Evolutionary conservation across 495 filamentous ascomycete genomes (phyloP).

Genomic region (Extremus antarcticus): DNA sequence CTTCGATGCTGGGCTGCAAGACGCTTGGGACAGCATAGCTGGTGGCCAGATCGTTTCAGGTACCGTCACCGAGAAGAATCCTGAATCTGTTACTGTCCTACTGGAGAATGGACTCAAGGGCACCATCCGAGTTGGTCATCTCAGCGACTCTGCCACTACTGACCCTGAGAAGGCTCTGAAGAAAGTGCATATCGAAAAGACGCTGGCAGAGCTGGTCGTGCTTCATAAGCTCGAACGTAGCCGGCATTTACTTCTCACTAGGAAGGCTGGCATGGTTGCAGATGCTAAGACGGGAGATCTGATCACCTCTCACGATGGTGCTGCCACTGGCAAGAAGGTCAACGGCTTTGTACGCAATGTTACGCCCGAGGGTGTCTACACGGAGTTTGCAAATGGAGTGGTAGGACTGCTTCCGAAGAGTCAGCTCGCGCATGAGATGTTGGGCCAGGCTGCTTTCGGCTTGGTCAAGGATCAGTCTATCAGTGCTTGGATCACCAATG

Average conservation of each 20-base stretch:
- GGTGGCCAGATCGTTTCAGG: slow-evolving; percentile 63
- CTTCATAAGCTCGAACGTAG: slow-evolving; percentile 66
- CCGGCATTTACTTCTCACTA: slow-evolving; percentile 59
- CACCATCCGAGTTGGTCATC: slow-evolving; percentile 59
- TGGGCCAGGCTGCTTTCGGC: slow-evolving; percentile 61
- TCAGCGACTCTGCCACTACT: slow-evolving; percentile 66
- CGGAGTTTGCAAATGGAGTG: slow-evolving; percentile 69
- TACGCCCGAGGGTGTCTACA: slow-evolving; percentile 63
- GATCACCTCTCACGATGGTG: slow-evolving; percentile 53
- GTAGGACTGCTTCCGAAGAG: slow-evolving; percentile 68
- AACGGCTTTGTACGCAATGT: slow-evolving; percentile 80
- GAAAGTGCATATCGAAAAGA: slow-evolving; percentile 70
- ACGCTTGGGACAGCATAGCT: slow-evolving; percentile 58
- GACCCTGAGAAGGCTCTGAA: slow-evolving; percentile 66
- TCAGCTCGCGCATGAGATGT: slow-evolving; percentile 55
- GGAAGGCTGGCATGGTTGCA: slow-evolving; percentile 71
- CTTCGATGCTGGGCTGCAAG: slow-evolving; percentile 63
- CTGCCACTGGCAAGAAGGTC: slow-evolving; percentile 54
- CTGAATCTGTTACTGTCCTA: slow-evolving; percentile 66
- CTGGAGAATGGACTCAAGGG: slow-evolving; percentile 63
- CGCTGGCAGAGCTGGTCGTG: slow-evolving; percentile 69
- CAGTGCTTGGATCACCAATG: slow-evolving; percentile 52
- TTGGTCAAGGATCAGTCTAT: slow-evolving; percentile 62
- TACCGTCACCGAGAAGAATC: slow-evolving; percentile 73
- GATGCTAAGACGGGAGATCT: slow-evolving; percentile 56